Conservation (phyloP, 164 flowering plant genomes). For the Litsea cubeba region DNA sequence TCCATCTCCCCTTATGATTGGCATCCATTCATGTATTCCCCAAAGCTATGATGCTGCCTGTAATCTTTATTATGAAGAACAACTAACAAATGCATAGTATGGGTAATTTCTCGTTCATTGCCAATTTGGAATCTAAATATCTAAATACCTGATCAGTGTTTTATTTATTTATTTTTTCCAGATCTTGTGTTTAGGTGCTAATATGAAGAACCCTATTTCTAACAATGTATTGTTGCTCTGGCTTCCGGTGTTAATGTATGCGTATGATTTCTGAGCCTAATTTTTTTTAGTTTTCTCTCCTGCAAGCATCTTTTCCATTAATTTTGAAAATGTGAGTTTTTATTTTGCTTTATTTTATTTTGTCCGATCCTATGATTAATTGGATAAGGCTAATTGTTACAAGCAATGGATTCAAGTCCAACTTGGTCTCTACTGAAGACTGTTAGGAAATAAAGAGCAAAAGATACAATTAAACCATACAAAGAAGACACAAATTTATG, state of each 20-base stretch:
- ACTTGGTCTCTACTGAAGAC: conserved; percentile 70
- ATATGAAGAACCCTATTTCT: conserved; percentile 6
- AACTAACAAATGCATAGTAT: too few species aligned
- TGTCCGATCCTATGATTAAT: neutral
- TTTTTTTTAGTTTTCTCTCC: neutral
- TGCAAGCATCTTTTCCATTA: neutral
- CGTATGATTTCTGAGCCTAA: conserved; percentile 11
- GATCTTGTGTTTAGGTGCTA: neutral
- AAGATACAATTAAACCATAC: too few species aligned
- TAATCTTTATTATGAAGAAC: too few species aligned
- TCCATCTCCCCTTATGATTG: too few species aligned
- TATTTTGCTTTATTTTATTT: neutral
- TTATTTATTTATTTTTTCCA: neutral
- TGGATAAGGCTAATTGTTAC: neutral
- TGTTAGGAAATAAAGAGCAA: too few species aligned
- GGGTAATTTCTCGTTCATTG: too few species aligned
- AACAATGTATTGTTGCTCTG: conserved; percentile 59
- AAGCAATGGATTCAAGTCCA: conserved; percentile 33
- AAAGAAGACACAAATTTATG: too few species aligned
- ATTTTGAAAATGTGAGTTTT: neutral
- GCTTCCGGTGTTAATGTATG: conserved; percentile 85
- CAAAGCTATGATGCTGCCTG: too few species aligned
- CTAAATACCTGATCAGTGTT: neutral
- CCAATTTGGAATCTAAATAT: neutral
- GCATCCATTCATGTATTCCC: too few species aligned